phyloP scores from a whole-genome alignment of 2,329 filamentous ascomycete species.

The Xylariaceae sp. region DNA sequence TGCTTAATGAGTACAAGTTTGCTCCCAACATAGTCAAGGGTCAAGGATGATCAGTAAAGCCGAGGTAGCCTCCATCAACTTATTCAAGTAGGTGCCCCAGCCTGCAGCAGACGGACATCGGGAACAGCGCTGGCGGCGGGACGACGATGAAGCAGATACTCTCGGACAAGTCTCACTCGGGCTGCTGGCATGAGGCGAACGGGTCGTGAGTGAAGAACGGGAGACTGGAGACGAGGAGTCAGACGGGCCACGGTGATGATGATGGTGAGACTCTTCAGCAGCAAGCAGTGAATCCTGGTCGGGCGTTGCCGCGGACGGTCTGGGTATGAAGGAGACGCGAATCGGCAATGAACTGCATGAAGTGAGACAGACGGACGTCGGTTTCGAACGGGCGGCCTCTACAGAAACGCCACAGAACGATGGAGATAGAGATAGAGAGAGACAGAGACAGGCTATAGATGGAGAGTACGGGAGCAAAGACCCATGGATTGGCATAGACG shows the following conservation, averaged over 20 bases:
- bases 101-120: constrained; percentile 10
- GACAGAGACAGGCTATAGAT: background rate
- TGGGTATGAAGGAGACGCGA: constrained; percentile 10
- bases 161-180: constrained; percentile 3
- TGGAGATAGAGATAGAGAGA: background rate
- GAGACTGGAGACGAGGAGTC: constrained; percentile 4
- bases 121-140: background rate
- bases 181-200: constrained; percentile 10
- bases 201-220: background rate
- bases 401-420: background rate
- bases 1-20: constrained; percentile 29
- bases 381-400: constrained; percentile 1
- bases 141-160: constrained; percentile 7
- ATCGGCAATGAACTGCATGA: constrained; percentile 18
- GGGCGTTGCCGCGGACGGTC: constrained; percentile 4
- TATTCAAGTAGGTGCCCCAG: constrained; percentile 9
- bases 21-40: constrained; percentile 27
- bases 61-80: constrained; percentile 10
- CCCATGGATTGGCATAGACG: background rate
- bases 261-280: constrained; percentile 1
- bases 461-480: background rate
- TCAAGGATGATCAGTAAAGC: constrained; percentile 29
- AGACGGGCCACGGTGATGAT: constrained; percentile 6
- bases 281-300: constrained; percentile 6
- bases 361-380: constrained; percentile 13